These are phyloP conservation scores for Triangularia verruculosa DNA, from an alignment of 2,329 filamentous ascomycete species.

Conservation along the genomic window DNA sequence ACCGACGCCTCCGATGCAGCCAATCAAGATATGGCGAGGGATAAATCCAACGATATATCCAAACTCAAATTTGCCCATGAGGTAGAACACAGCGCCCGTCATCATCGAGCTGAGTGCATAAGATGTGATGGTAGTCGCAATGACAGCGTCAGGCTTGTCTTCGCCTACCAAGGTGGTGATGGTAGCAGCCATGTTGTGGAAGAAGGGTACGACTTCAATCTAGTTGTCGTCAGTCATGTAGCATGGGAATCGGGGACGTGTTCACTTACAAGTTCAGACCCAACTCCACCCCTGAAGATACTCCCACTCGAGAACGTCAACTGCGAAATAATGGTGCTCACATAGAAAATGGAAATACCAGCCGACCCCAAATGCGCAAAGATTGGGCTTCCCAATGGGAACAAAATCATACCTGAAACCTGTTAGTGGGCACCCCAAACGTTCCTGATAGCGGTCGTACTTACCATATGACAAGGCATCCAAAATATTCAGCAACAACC, in stretches of 20 bases:
- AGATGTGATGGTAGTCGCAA: slow-evolving; percentile 89
- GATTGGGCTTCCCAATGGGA: slow-evolving; percentile 81
- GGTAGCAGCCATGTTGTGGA: slow-evolving; percentile 94
- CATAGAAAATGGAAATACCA: slow-evolving; percentile 97
- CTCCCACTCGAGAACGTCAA: slow-evolving; percentile 84
- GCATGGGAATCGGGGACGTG: neutral
- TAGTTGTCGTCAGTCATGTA: slow-evolving; percentile 31
- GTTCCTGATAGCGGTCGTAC: slow-evolving; percentile 19
- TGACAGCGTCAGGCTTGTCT: slow-evolving; percentile 77
- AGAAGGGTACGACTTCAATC: slow-evolving; percentile 98
- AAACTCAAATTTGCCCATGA: slow-evolving; percentile 81
- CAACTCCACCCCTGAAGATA: slow-evolving; percentile 85
- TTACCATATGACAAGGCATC: slow-evolving; percentile 90
- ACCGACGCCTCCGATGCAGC: slow-evolving; percentile 94
- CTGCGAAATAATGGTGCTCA: slow-evolving; percentile 94
- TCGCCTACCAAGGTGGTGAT: slow-evolving; percentile 77
- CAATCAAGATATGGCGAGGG: slow-evolving; percentile 90
- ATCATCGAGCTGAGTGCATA: slow-evolving; percentile 89
- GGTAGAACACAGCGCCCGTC: slow-evolving; percentile 86
- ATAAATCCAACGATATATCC: slow-evolving; percentile 97
- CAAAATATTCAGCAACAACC: slow-evolving; percentile 84
- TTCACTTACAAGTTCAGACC: slow-evolving; percentile 76
- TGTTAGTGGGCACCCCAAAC: slow-evolving; percentile 3
- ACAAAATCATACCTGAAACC: slow-evolving; percentile 77
- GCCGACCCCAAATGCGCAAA: slow-evolving; percentile 86